Evolutionary conservation across 2,329 filamentous ascomycete species (phyloP), one percentile per base, ranked within the genome.

Genomic region (Aspergillus chevalieri): DNA sequence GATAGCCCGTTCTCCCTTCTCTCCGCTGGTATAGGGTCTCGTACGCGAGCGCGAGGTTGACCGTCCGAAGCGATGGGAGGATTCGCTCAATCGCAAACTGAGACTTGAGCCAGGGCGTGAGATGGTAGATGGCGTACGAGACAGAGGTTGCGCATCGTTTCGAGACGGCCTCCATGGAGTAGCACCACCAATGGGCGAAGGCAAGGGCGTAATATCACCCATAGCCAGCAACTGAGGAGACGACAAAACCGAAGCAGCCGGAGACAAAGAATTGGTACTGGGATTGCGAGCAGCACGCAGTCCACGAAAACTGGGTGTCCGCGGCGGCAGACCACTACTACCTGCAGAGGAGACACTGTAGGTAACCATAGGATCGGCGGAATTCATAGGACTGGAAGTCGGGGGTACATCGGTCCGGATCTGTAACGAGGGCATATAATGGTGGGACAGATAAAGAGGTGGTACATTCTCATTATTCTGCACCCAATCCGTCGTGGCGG

Each of bases 171-270:
- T 63, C 70, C 69, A 73, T 19, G 68, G 61, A 21, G 65, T 62
- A 4, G 56, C 55, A 15, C 63, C 64, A 28, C 66, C 76, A 43
- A 91, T 76, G 3, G 87, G 87, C 19, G 87, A 92, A 2, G 87
- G 87, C 30, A 93, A 72, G 48, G 87, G 87, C 3, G 88, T 92
- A 54, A 93, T 78, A 65, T 89, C 85, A 53, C 84, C 83, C 82
- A 90, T 85, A 43, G 86, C 86, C 51, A 83, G 79, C 48, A 90
- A 81, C 55, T 87, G 80, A 3, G 87, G 87, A 49, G 86, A 90
- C 6, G 86, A 81, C n/a, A 86, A 76, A 26, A 78, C 74, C 3
- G 86, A 89, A 59, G 80, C 85, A 59, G 80, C 85, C 10, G 85
- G 78, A 1, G 82, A 77, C 17, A 76, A 59, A 1, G 74, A 75